Evolutionary conservation across 2,329 filamentous ascomycete species (phyloP).

Genomic region (Trichoderma aggressivum): DNA sequence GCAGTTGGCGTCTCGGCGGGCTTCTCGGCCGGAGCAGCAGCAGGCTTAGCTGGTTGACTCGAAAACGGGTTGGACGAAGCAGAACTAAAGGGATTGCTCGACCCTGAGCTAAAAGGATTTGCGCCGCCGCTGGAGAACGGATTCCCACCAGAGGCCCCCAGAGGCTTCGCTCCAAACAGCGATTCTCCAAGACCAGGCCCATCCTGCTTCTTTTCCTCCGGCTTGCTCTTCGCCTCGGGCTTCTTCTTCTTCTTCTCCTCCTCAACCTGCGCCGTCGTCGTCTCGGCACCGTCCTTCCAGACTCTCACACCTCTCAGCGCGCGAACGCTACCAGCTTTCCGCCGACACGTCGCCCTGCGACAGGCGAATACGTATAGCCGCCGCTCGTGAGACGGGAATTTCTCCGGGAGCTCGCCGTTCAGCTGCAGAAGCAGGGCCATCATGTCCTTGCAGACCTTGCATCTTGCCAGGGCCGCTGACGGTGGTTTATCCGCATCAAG

Average conservation of each 20-base stretch:
- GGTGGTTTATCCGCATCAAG: conserved; percentile 68
- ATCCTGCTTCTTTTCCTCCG: conserved; percentile 35
- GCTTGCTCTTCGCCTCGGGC: conserved; percentile 29
- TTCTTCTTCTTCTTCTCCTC: conserved; percentile 32
- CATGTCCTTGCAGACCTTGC: conserved; percentile 78
- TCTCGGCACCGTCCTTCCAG: conserved; percentile 39
- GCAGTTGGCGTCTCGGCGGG: conserved; percentile 25
- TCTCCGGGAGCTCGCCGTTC: conserved; percentile 82
- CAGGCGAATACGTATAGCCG: conserved; percentile 86
- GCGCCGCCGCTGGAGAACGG: conserved; percentile 54
- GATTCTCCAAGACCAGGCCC: conserved; percentile 58
- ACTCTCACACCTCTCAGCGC: conserved; percentile 67
- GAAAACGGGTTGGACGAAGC: conserved; percentile 31
- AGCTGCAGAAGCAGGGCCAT: conserved; percentile 87
- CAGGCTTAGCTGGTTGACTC: conserved; percentile 35
- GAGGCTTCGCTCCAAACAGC: conserved; percentile 63
- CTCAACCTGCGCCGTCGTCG: conserved; percentile 33
- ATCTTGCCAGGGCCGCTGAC: conserved; percentile 74
- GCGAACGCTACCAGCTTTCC: conserved; percentile 78
- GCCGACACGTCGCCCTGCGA: conserved; percentile 70
- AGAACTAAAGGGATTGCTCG: conserved; percentile 32
- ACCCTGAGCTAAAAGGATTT: conserved; percentile 46
- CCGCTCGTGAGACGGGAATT: conserved; percentile 82
- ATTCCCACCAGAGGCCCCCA: conserved; percentile 45
- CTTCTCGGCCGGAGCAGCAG: conserved; percentile 27